phyloP scores from a whole-genome alignment of 2,329 filamentous ascomycete genomes.

The Mycosphaerelloides madeirae region DNA sequence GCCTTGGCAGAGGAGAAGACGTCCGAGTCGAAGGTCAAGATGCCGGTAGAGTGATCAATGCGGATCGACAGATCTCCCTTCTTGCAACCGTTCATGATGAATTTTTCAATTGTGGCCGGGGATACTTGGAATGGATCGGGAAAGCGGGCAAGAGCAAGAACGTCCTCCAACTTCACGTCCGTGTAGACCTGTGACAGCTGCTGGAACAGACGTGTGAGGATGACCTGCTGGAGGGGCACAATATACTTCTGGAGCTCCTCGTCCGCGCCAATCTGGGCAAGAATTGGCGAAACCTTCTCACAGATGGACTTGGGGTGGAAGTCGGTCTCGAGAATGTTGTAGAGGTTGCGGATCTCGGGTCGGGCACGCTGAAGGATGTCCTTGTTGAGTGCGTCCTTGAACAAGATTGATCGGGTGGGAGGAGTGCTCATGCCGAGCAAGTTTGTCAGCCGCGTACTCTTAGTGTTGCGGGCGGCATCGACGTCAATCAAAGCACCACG shows the following conservation, averaged over 20 bases:
- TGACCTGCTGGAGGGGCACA: constrained; percentile 92
- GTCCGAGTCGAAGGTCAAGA: constrained; percentile 95
- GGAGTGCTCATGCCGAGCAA: constrained; percentile 87
- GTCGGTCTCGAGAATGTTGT: constrained; percentile 98
- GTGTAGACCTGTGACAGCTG: constrained; percentile 98
- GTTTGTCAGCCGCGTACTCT: constrained; percentile 95
- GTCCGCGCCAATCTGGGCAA: constrained; percentile 87
- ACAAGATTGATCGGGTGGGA: constrained; percentile 82
- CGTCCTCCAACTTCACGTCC: constrained; percentile 89
- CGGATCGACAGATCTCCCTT: constrained; percentile 96
- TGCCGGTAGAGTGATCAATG: constrained; percentile 89
- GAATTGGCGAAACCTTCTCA: constrained; percentile 96
- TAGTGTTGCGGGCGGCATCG: constrained; percentile 95
- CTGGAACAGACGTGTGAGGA: constrained; percentile 96
- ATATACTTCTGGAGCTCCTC: constrained; percentile 98
- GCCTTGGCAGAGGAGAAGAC: constrained; percentile 97
- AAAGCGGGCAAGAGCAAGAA: constrained; percentile 90
- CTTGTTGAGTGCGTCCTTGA: constrained; percentile 95
- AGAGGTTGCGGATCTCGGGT: constrained; percentile 92
- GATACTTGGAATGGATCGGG: constrained; percentile 93
- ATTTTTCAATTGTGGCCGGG: constrained; percentile 91
- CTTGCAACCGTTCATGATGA: constrained; percentile 99
- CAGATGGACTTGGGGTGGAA: constrained; percentile 98
- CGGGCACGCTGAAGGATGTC: constrained; percentile 86
- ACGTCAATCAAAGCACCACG: constrained; percentile 94